Conservation (phyloP, 257 asterid genomes). For the Primulina eburnea region DNA sequence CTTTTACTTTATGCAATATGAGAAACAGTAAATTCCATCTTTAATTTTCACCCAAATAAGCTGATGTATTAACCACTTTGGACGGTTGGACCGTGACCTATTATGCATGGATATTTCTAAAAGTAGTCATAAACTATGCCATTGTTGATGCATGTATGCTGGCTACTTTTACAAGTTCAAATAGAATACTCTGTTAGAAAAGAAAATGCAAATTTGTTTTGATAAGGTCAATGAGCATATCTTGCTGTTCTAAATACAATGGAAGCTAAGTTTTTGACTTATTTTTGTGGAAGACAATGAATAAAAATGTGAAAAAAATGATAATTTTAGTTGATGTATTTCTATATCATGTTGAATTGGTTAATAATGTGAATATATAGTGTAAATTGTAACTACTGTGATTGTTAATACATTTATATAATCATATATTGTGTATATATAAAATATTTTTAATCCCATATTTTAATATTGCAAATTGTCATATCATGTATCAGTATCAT, state of each 20-base stretch:
- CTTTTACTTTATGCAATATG: constrained; percentile 14
- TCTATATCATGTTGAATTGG: no score
- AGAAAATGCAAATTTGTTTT: not conserved
- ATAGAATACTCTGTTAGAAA: not conserved
- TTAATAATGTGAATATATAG: no score
- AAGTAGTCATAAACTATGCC: not conserved
- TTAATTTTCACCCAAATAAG: constrained; percentile 7
- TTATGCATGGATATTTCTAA: not conserved
- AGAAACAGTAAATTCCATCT: constrained; percentile 9
- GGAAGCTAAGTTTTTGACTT: not conserved
- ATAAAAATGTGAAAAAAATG: no score
- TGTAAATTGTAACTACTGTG: not conserved
- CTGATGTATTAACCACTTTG: not conserved
- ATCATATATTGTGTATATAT: no score
- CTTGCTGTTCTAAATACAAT: not conserved
- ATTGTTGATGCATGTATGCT: not conserved
- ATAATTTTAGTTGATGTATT: no score
- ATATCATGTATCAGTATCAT: not conserved
- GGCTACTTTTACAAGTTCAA: not conserved
- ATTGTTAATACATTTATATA: not conserved
- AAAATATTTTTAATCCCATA: no score
- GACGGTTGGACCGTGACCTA: constrained; percentile 4
- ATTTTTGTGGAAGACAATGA: not conserved
- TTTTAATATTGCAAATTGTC: not conserved
- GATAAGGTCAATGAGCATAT: not conserved